Conservation (phyloP, 371 early-diverging fungal genomes). For the Mucor plumbeus region DNA sequence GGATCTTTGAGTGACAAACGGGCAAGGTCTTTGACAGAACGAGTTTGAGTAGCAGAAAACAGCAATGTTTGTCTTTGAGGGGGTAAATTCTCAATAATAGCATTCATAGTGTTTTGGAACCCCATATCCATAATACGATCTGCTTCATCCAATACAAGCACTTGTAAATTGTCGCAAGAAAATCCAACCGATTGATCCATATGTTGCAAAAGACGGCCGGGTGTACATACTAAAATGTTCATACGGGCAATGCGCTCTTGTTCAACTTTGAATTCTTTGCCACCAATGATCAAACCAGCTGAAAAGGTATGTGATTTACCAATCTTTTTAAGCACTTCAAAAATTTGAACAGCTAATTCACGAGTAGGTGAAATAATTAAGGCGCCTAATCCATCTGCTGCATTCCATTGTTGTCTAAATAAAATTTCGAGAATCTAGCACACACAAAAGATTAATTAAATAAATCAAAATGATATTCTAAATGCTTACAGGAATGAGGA, state of each 20-base stretch:
- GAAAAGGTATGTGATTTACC: constrained; percentile 88
- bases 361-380: constrained; percentile 98
- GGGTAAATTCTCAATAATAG: constrained; percentile 93
- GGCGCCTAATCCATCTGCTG: constrained; percentile 88
- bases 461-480: background rate
- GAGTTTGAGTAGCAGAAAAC: constrained; percentile 97
- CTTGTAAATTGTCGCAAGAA: constrained; percentile 81
- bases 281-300: constrained; percentile 97
- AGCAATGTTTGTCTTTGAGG: constrained; percentile 88
- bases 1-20: constrained; percentile 88
- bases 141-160: constrained; percentile 98
- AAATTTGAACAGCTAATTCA: constrained; percentile 98
- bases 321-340: constrained; percentile 89
- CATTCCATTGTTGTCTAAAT: constrained; percentile 83
- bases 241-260: constrained; percentile 84
- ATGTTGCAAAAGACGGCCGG: constrained; percentile 97
- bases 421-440: constrained; percentile 78
- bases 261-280: constrained; percentile 91
- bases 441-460: background rate
- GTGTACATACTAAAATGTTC: constrained; percentile 98
- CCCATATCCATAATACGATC: constrained; percentile 96
- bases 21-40: constrained; percentile 92
- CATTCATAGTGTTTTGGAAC: constrained; percentile 93
- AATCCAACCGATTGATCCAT: constrained; percentile 96
- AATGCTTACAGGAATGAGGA: constrained; percentile 89